phyloP scores from a whole-genome alignment of 352 stramenopile genomes.

The Saprolegnia parasitica region DNA sequence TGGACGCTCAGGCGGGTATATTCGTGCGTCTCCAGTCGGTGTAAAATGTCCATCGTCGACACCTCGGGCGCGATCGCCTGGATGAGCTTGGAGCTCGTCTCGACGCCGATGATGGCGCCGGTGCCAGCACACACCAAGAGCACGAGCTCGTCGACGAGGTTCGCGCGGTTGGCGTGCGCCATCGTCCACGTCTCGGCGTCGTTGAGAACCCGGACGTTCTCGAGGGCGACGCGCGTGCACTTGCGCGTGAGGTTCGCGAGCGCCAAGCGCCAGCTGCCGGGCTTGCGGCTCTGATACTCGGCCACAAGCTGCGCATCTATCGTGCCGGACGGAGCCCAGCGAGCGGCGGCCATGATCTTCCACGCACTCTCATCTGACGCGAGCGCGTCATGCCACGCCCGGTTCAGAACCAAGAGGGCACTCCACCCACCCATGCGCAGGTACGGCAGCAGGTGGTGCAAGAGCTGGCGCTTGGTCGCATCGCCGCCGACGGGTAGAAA shows the following conservation, averaged over 20 bases:
- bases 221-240: neutral
- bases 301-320: neutral
- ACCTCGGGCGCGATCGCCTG: conserved; percentile 10
- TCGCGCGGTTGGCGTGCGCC: neutral
- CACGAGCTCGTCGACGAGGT: neutral
- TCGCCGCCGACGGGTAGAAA: neutral
- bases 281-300: conserved; percentile 2
- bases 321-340: neutral
- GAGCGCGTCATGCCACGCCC: neutral
- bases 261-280: neutral
- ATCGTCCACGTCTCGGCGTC: conserved; percentile 16
- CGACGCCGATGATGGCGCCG: conserved; percentile 6
- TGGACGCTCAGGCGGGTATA: neutral
- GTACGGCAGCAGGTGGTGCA: conserved; percentile 2
- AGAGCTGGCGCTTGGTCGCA: neutral
- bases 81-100: conserved; percentile 6
- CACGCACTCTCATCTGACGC: neutral
- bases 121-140: neutral
- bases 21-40: neutral
- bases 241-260: neutral
- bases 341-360: neutral
- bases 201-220: conserved; percentile 9
- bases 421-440: conserved; percentile 9
- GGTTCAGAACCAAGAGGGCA: neutral
- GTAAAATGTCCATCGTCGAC: conserved; percentile 18